Base-by-base conservation (phyloP, 805 yeast genomes). In the Wickerhamiella azymoides region DNA sequence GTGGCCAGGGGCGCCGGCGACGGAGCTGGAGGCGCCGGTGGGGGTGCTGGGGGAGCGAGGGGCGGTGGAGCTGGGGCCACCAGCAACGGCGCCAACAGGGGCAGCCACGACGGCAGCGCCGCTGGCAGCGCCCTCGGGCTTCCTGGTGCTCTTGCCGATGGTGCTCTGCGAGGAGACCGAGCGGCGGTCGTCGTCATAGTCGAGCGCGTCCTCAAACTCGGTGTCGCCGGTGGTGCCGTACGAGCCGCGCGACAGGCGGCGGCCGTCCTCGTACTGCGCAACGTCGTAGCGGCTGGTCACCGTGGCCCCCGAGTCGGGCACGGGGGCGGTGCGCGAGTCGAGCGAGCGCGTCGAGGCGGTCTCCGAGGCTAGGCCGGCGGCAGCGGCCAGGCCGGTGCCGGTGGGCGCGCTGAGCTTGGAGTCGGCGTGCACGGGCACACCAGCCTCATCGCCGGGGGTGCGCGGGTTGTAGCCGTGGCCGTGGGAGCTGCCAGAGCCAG, bases 251-350 rank as follows among this genome's bases (percentile, higher is more conserved):
- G 44, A 41, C 19, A 32, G 32, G 24, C 44, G 44, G 25, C 44
- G 44, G 33, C 21, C 21, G 17, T 39, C 41, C n/a, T 26, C 33
- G 16, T 9, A 24, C 19, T 35, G 37, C 5, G n/a, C 16, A 11
- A 18, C 19, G 8, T 35, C 24, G 24, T 16, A 17, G n/a, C 37
- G 19, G 37, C 45, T 38, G 10, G 45, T 14, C n/a, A 42, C 36
- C 2, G 45, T 36, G n/a, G 40, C 45, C 11, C 21, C 39, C 16
- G 32, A n/a, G n/a, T 42, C 45, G 18, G 45, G 45, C 3, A 42
- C 33, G 11, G 45, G 45, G 5, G 45, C 45, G 13, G 45, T 36
- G 11, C 45, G 45, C 24, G 45, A 42, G 11, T 42, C 45, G 37
- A 42, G 27, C n/a, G 45, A 35, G 16, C 25, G 17, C 13, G 26